Base-by-base conservation (phyloP, 352 stramenopile genomes). In the Peronospora farinosa region DNA sequence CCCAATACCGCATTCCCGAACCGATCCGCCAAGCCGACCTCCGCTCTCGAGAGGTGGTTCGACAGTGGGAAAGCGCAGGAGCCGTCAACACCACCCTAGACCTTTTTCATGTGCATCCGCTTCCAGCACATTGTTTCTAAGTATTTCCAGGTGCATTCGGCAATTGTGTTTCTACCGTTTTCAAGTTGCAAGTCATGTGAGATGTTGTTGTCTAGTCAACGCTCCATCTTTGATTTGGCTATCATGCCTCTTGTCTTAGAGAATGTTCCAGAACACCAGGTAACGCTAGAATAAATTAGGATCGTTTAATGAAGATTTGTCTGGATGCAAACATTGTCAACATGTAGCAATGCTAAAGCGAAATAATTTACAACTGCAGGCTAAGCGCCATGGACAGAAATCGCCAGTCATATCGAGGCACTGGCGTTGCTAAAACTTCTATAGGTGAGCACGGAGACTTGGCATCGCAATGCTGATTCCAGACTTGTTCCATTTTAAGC, bases 11-110 rank as follows among this genome's bases (percentile, higher is more conserved):
- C 31, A 60, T 94, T 7, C 85, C 85, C 0, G 85, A 95, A 57
- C 85, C 85, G 13, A 92, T 93, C 54, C 79, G 85, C 0, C 83
- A 93, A 39, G 85, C 85, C 0, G 85, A 95, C 38, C 48, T 93
- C n/a, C 73, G 80, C 2, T 92, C 83, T 25, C 77, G 85, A 25
- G 63, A 74, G 35, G 75, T 87, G 25, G 79, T 93, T 57, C 65
- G 77, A 9, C 41, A 68, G 39, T 93, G 83, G 83, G 70, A 89
- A 66, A 63, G 40, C 21, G 33, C 36, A 11, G 63, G 64, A 13
- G 37, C 50, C 15, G 67, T 91, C 16, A 65, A 91, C 43, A 84
- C 55, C 2, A 66, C 64, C 4, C 57, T 92, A 10, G 69, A 88
- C 31, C 51, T 67, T 16, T 78, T 63, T 40, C 57, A 62, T 35